Percentiles rank a stretch among this genome's conserved stretches.
These are phyloP conservation scores for Arabidopsis thaliana DNA, from an alignment of 345 rosid species.

Conservation along the genomic window TAIR10.1 NC_003071.7:8619501-8620000, in stretches of 20 bases:
- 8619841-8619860: conserved; percentile 4
- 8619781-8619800: conserved; percentile 21
- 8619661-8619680: conserved; percentile 22
- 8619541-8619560: conserved; percentile 87
- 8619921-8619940: conserved; percentile 77
- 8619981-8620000: conserved; percentile 17
- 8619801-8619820: background rate
- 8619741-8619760: conserved; percentile 96
- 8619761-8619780: conserved; percentile 72
- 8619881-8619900: conserved; percentile 84
- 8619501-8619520: conserved; percentile 78
- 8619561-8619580: conserved; percentile 89
- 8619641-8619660: conserved; percentile 8
- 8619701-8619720: conserved; percentile 99
- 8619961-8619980: conserved; percentile 41
- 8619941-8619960: conserved; percentile 92
- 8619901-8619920: conserved; percentile 99
- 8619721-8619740: conserved; percentile 95
- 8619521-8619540: conserved; percentile 76
- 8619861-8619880: conserved; percentile 16
- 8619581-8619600: conserved; percentile 57
- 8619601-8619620: conserved; percentile 34
- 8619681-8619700: conserved; percentile 73
- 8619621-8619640: conserved; percentile 28
- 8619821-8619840: conserved; percentile 22